Conservation (phyloP, 345 rosid genomes). For the Hypericum perforatum region DNA sequence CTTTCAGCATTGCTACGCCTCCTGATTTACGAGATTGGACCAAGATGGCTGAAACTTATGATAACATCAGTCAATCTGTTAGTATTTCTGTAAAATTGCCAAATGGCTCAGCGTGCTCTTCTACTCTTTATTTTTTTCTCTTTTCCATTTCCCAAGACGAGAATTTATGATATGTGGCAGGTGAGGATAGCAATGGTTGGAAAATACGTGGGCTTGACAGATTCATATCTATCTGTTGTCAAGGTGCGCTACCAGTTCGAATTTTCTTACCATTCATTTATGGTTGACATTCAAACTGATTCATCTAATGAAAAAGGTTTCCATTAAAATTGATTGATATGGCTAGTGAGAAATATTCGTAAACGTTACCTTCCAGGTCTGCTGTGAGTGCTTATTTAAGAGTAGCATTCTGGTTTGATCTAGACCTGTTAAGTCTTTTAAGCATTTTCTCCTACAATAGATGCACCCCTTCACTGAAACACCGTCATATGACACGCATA, state of each 20-base stretch:
- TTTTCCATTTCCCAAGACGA: slow-evolving; percentile 17
- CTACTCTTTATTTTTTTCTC: slow-evolving; percentile 12
- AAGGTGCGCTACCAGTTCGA: slow-evolving; percentile 13
- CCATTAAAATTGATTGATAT: too few relatives aligned
- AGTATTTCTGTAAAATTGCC: slow-evolving; percentile 13
- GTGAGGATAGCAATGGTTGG: slow-evolving; percentile 32
- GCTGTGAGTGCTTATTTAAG: too few relatives aligned
- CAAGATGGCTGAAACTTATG: slow-evolving; percentile 27
- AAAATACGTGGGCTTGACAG: slow-evolving; percentile 29
- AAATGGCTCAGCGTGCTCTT: not conserved
- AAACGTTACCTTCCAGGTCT: too few relatives aligned
- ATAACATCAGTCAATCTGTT: slow-evolving; percentile 36
- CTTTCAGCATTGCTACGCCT: slow-evolving; percentile 26
- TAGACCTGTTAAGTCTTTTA: not conserved
- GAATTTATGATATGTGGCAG: slow-evolving; percentile 19
- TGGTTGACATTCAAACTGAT: too few relatives aligned
- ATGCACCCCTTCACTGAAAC: too few relatives aligned
- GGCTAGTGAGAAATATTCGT: too few relatives aligned
- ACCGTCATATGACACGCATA: too few relatives aligned
- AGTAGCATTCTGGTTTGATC: not conserved
- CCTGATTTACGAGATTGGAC: slow-evolving; percentile 29
- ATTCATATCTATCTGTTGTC: slow-evolving; percentile 27
- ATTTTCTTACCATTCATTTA: not conserved
- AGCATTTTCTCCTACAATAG: too few relatives aligned
- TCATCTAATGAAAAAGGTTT: too few relatives aligned